Conservation (phyloP, 176 grass and related monocot species). For the Zoysia pacifica region DNA sequence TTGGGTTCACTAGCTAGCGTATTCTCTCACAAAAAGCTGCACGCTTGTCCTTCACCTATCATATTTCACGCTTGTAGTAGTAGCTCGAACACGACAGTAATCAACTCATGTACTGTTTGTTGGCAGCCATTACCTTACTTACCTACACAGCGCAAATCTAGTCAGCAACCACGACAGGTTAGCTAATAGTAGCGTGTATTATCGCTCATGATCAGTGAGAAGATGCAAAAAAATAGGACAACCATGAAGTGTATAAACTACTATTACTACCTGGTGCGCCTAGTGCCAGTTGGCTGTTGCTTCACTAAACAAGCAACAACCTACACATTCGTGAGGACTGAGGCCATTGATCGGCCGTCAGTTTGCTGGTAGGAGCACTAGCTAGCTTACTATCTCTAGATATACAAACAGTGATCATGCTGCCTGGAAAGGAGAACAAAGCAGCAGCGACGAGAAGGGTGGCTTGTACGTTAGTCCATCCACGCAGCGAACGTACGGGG, state of each 20-base stretch:
- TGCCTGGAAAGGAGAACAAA: too few species aligned
- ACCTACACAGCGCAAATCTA: not conserved
- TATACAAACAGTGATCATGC: too few species aligned
- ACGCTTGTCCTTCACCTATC: not conserved
- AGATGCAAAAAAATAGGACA: not conserved
- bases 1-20: too few species aligned
- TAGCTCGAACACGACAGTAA: not conserved
- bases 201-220: not conserved
- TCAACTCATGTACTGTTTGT: slow-evolving; percentile 23
- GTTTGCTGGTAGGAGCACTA: too few species aligned
- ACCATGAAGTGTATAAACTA: not conserved
- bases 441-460: slow-evolving; percentile 20
- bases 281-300: not conserved
- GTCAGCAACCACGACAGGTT: slow-evolving; percentile 1
- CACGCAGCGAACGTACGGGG: slow-evolving; percentile 27
- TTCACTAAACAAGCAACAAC: slow-evolving; percentile 19
- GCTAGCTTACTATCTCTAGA: too few species aligned
- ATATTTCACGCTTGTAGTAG: not conserved
- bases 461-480: slow-evolving; percentile 39
- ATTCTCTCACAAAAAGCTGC: slow-evolving; percentile 14
- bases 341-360: not conserved
- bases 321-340: not conserved
- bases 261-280: not conserved
- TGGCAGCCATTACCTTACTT: not conserved
- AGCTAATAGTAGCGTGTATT: not conserved